Evolutionary conservation across 139 green algal species (phyloP).

Genomic region (Gonium pectorale): DNA sequence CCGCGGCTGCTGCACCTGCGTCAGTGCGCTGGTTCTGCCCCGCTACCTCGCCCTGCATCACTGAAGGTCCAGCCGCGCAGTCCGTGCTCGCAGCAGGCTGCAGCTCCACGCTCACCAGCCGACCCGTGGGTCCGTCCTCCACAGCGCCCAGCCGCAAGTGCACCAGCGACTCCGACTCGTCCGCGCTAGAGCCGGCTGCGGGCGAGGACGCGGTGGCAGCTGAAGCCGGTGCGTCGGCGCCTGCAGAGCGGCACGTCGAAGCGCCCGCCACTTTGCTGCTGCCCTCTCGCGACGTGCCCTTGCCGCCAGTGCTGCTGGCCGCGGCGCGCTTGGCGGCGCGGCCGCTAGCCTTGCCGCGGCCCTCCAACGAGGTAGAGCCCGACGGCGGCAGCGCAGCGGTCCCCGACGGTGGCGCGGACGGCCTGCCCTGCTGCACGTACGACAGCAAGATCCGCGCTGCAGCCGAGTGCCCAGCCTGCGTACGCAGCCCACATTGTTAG

Average conservation of each 20-base stretch:
- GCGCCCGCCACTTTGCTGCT: no score
- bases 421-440: conserved; percentile 23
- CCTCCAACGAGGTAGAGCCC: neutral
- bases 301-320: neutral
- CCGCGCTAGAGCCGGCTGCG: neutral
- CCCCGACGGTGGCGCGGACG: neutral
- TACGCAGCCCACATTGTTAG: no score
- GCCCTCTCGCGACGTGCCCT: neutral
- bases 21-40: no score
- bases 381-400: neutral
- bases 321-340: neutral
- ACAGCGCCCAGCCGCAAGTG: neutral
- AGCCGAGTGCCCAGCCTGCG: conserved; percentile 31
- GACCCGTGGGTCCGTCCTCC: neutral
- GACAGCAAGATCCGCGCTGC: conserved; percentile 39
- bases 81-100: neutral
- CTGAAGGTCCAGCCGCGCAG: neutral
- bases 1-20: neutral
- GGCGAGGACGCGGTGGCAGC: no score
- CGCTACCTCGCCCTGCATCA: neutral
- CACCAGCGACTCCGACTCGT: neutral
- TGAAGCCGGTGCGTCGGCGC: no score
- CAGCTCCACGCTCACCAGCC: conserved; percentile 10
- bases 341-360: neutral
- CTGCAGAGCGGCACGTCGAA: no score